Percentiles rank a stretch among this genome's conserved stretches.
These are phyloP conservation scores for Helicocarpus griseus DNA, from an alignment of 2,329 filamentous ascomycete species.

Conservation along the genomic window DNA sequence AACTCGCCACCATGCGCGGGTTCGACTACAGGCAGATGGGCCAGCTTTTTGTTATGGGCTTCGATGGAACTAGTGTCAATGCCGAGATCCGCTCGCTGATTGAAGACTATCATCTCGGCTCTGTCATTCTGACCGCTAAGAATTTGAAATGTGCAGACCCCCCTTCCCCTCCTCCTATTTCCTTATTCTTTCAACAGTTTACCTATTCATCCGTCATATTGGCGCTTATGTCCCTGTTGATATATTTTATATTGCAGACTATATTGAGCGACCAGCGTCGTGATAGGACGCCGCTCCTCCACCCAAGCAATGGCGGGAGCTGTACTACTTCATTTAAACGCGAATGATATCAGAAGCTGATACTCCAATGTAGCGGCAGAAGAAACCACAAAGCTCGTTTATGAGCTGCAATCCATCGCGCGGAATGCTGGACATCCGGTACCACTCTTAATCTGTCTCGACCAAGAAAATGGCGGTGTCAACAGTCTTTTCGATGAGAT, in stretches of 20 bases:
- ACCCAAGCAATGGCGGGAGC: not conserved
- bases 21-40: slow-evolving; percentile 46
- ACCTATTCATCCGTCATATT: slow-evolving; percentile 4
- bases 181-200: not conserved
- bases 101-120: slow-evolving; percentile 68
- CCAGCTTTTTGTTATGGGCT: slow-evolving; percentile 58
- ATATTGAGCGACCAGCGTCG: too few relatives aligned
- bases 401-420: slow-evolving; percentile 86
- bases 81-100: slow-evolving; percentile 54
- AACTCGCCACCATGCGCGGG: slow-evolving; percentile 63
- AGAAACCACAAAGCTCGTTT: slow-evolving; percentile 76
- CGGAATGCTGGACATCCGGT: slow-evolving; percentile 82
- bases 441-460: slow-evolving; percentile 79
- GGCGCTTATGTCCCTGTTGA: not conserved
- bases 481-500: slow-evolving; percentile 95
- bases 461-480: slow-evolving; percentile 96
- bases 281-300: not conserved
- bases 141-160: slow-evolving; percentile 50
- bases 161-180: slow-evolving; percentile 28
- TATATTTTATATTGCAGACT: not conserved
- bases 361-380: slow-evolving; percentile 60
- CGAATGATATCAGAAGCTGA: slow-evolving; percentile 16
- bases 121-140: slow-evolving; percentile 60
- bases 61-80: slow-evolving; percentile 54
- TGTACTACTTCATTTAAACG: not conserved